Base-by-base conservation (phyloP, 1,284 basidiomycete genomes). In the Tausonia pullulans region DNA sequence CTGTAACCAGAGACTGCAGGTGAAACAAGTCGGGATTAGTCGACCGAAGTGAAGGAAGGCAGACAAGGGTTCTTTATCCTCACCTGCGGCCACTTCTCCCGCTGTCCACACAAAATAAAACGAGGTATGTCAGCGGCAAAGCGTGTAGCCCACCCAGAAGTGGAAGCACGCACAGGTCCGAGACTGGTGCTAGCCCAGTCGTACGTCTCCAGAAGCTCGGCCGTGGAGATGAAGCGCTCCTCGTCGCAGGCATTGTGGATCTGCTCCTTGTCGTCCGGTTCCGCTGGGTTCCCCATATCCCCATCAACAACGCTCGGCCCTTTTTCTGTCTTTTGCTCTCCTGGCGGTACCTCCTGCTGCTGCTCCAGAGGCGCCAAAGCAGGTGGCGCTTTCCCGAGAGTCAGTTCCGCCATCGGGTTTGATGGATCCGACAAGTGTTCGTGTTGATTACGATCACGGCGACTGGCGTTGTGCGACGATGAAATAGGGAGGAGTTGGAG, bases 131-230 rank as follows among this genome's bases (percentile, higher is more conserved):
- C 16, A 49, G 58, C 10, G 4, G 6, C 11, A 40, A 39, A 13
- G 13, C 27, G 27, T n/a, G 3, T 11, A 41, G 11, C 27, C 4
- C 3, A 14, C 44, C 3, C 44, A 39, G 27, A 50, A 40, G 44
- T n/a, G n/a, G 44, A 2, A 8, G 13, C 10, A 50, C 58, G 2
- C 8, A 59, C 58, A 11, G 60, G 60, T 8, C 60, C 60, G 1
- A 61, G 39, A n/a, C 51, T 53, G 14, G 60, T 61, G n/a, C 43
- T 44, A 3, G 60, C 50, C 60, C 60, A 61, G 11, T 61, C 60
- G n/a, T n/a, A 45, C 41, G 50, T n/a, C 51, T 61, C 60, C 5
- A 61, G 10, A 1, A 61, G 27, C 27, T 61, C 60, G n/a, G n/a
- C 40, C 3, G 60, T 61, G 8, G 40, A 40, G 43, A 61, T 27